phyloP scores from a whole-genome alignment of 495 filamentous ascomycete species.

The Aspergillus cristatus region DNA sequence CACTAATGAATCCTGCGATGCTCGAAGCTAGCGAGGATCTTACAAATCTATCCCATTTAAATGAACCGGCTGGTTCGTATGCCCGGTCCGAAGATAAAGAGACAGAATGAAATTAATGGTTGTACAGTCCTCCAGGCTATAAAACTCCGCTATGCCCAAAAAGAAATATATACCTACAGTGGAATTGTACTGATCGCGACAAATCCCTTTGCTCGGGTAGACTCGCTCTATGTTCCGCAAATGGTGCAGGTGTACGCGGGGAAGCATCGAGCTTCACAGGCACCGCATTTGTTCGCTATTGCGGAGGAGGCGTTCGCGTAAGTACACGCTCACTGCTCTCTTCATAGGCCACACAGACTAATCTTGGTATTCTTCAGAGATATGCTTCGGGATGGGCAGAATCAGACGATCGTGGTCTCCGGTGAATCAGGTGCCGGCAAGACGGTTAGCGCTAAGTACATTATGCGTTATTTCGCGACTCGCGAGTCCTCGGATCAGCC shows the following conservation, averaged over 20 bases:
- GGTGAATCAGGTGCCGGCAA: slow-evolving; percentile 98
- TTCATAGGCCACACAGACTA: background rate
- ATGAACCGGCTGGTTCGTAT: slow-evolving; percentile 87
- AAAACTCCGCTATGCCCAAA: slow-evolving; percentile 93
- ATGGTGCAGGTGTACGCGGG: slow-evolving; percentile 99
- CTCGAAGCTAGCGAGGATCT: slow-evolving; percentile 98
- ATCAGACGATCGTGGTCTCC: slow-evolving; percentile 97
- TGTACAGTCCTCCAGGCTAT: slow-evolving; percentile 87
- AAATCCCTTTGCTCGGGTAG: slow-evolving; percentile 95
- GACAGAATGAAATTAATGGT: slow-evolving; percentile 23
- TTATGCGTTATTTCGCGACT: slow-evolving; percentile 99
- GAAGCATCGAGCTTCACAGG: slow-evolving; percentile 91
- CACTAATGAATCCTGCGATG: slow-evolving; percentile 96
- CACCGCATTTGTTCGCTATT: slow-evolving; percentile 97
- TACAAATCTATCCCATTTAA: slow-evolving; percentile 94
- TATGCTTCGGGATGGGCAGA: slow-evolving; percentile 91
- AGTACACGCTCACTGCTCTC: slow-evolving; percentile 20
- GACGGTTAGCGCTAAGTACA: slow-evolving; percentile 98
- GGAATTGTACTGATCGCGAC: slow-evolving; percentile 98
- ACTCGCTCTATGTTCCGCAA: slow-evolving; percentile 95
- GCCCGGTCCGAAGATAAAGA: background rate
- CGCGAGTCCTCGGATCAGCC: slow-evolving; percentile 89
- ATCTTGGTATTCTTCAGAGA: slow-evolving; percentile 47
- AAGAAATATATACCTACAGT: slow-evolving; percentile 99
- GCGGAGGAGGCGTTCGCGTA: slow-evolving; percentile 98